Conservation (phyloP, 2,329 filamentous ascomycete genomes). For the Beauveria bassiana region DNA sequence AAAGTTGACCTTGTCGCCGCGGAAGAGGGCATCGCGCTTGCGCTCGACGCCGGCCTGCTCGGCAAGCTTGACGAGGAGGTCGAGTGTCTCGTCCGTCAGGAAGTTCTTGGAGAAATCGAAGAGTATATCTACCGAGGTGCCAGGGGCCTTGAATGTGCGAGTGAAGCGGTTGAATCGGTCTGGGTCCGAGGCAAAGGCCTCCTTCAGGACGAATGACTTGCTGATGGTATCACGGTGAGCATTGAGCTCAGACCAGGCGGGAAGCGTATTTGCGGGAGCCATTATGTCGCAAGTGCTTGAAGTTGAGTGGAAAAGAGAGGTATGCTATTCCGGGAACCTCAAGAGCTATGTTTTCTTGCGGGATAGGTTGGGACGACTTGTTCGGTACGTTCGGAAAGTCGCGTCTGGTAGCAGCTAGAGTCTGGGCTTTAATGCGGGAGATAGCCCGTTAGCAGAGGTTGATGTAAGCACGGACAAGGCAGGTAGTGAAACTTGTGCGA, state of each 20-base stretch:
- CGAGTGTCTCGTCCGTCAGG: conserved; percentile 83
- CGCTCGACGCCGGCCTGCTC: conserved; percentile 86
- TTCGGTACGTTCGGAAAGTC: neutral
- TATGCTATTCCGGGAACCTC: no score
- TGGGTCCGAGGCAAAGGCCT: conserved; percentile 83
- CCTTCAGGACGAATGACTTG: conserved; percentile 86
- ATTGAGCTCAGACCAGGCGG: conserved; percentile 85
- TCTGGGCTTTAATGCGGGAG: neutral
- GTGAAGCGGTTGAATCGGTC: conserved; percentile 86
- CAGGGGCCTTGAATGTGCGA: conserved; percentile 74
- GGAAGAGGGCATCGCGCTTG: conserved; percentile 96
- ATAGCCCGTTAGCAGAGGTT: neutral
- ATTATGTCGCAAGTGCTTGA: conserved; percentile 35
- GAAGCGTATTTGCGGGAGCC: conserved; percentile 78
- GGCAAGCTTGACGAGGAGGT: conserved; percentile 80
- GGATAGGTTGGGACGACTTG: neutral
- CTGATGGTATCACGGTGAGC: conserved; percentile 80
- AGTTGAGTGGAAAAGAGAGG: neutral
- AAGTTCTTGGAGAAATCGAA: conserved; percentile 99
- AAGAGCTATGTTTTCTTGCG: neutral
- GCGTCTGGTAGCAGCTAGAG: neutral
- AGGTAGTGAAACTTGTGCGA: neutral
- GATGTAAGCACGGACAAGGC: neutral
- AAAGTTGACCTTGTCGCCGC: conserved; percentile 98
- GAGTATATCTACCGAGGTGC: conserved; percentile 77